Evolutionary conservation across 1,139 yeast species (phyloP).

Genomic region (Groenewaldozyma auringiensis): DNA sequence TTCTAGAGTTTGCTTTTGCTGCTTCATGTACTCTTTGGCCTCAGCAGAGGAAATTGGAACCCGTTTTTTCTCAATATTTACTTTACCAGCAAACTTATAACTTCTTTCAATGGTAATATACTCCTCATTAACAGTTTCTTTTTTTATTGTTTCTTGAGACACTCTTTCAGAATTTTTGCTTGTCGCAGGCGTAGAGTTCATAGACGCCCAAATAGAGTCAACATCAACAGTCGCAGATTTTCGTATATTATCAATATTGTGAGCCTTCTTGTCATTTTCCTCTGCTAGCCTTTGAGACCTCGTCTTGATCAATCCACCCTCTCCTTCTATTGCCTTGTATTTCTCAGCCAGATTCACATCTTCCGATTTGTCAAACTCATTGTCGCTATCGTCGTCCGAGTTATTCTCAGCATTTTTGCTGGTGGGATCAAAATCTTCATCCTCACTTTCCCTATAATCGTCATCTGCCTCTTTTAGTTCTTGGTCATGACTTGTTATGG

Average conservation of each 20-base stretch:
- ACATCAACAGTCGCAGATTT: conserved; percentile 36
- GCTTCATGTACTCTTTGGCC: conserved; percentile 65
- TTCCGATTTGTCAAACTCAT: conserved; percentile 12
- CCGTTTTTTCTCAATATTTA: conserved; percentile 64
- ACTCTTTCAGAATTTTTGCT: background rate
- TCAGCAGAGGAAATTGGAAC: conserved; percentile 77
- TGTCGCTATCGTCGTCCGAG: conserved; percentile 20
- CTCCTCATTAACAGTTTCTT: conserved; percentile 28
- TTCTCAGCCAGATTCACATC: conserved; percentile 23
- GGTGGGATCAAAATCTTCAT: conserved; percentile 54
- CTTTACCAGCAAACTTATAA: conserved; percentile 86
- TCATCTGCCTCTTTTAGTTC: conserved; percentile 24
- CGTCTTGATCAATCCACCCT: conserved; percentile 50
- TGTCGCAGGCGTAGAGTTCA: conserved; percentile 27
- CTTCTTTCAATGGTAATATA: conserved; percentile 65
- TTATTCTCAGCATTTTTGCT: conserved; percentile 2
- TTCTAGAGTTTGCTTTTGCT: conserved; percentile 14
- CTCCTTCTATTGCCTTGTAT: conserved; percentile 41
- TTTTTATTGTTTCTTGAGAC: background rate
- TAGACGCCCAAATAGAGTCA: conserved; percentile 47
- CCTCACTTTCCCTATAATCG: conserved; percentile 53
- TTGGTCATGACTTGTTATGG: background rate
- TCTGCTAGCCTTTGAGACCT: conserved; percentile 45
- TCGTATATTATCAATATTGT: conserved; percentile 14
- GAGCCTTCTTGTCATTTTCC: conserved; percentile 25